A percentile compares a stretch with the other conserved stretches of the same genome.
phyloP scores from a whole-genome alignment of 305 asterid species.

The Fraxinus paxiana region DNA sequence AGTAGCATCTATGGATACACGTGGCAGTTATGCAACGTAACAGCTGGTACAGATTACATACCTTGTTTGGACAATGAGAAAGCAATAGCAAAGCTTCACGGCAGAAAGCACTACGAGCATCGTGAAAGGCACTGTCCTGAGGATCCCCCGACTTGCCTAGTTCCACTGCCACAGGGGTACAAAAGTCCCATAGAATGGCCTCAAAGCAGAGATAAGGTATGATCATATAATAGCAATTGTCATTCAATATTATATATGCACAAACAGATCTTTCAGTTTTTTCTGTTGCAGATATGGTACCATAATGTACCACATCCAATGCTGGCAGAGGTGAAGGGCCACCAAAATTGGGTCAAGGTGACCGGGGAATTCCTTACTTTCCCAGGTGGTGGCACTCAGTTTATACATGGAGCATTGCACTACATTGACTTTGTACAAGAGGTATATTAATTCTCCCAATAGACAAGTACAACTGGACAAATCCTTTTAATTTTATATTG shows the following conservation, averaged over 20 bases:
- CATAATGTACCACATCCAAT: constrained; percentile 67
- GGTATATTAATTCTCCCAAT: constrained; percentile 36
- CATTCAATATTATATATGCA: not conserved
- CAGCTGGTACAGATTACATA: constrained; percentile 70
- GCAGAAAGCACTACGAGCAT: constrained; percentile 60
- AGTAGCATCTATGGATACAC: constrained; percentile 21
- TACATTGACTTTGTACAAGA: constrained; percentile 70
- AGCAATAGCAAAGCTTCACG: constrained; percentile 46
- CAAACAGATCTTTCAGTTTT: not conserved
- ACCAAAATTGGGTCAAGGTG: constrained; percentile 86
- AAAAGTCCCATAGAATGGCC: constrained; percentile 71
- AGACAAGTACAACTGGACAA: not conserved
- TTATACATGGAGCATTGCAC: constrained; percentile 79
- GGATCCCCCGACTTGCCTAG: constrained; percentile 67
- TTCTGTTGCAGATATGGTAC: constrained; percentile 71
- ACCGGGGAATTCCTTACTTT: constrained; percentile 76
- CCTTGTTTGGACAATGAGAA: constrained; percentile 83
- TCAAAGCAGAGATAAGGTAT: constrained; percentile 80
- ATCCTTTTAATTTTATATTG: not conserved
- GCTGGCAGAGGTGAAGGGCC: constrained; percentile 78
- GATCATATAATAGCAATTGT: not conserved
- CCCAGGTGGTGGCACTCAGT: constrained; percentile 92
- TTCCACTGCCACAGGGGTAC: constrained; percentile 67
- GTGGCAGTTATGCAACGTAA: constrained; percentile 67
- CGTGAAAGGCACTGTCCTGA: constrained; percentile 87